Conservation (phyloP, 495 filamentous ascomycete species). For the Melanomma pulvis-pyrius region DNA sequence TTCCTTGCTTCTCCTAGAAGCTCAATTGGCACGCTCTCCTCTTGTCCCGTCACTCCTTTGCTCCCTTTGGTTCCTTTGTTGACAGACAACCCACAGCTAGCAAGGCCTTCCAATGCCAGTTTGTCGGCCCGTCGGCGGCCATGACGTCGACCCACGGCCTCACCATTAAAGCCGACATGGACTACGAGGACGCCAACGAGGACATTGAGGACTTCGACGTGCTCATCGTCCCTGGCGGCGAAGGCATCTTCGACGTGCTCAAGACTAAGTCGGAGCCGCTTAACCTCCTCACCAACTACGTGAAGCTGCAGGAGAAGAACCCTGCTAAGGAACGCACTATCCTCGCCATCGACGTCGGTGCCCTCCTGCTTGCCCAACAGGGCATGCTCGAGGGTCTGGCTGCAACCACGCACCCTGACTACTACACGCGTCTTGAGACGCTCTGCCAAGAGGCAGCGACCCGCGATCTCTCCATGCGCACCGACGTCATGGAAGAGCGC, state of each 20-base stretch:
- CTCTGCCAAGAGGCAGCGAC: slow-evolving; percentile 67
- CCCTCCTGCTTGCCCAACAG: slow-evolving; percentile 69
- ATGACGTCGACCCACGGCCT: slow-evolving; percentile 49
- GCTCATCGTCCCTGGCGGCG: slow-evolving; percentile 68
- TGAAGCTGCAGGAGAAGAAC: slow-evolving; percentile 67
- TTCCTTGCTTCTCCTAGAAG: not conserved
- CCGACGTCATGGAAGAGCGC: slow-evolving; percentile 74
- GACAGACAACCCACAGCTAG: slow-evolving; percentile 38
- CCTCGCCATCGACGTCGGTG: slow-evolving; percentile 75
- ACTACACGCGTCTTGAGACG: slow-evolving; percentile 60
- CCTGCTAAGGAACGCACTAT: slow-evolving; percentile 71
- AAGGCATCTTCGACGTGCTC: slow-evolving; percentile 52
- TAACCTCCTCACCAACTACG: slow-evolving; percentile 64
- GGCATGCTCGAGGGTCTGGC: slow-evolving; percentile 72
- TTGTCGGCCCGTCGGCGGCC: slow-evolving; percentile 43
- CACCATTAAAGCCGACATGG: slow-evolving; percentile 53
- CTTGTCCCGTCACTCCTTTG: too few relatives aligned
- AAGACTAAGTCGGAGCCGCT: slow-evolving; percentile 64
- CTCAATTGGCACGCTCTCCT: slow-evolving; percentile 9
- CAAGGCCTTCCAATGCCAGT: slow-evolving; percentile 52
- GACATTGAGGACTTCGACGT: slow-evolving; percentile 70
- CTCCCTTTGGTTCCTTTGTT: too few relatives aligned
- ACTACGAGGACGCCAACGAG: slow-evolving; percentile 64
- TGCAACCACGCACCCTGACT: slow-evolving; percentile 56
- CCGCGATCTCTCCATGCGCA: slow-evolving; percentile 59